A percentile compares a stretch with the other conserved stretches of the same genome.
Conservation (phyloP, 805 yeast species). For the Spathaspora sp. region DNA sequence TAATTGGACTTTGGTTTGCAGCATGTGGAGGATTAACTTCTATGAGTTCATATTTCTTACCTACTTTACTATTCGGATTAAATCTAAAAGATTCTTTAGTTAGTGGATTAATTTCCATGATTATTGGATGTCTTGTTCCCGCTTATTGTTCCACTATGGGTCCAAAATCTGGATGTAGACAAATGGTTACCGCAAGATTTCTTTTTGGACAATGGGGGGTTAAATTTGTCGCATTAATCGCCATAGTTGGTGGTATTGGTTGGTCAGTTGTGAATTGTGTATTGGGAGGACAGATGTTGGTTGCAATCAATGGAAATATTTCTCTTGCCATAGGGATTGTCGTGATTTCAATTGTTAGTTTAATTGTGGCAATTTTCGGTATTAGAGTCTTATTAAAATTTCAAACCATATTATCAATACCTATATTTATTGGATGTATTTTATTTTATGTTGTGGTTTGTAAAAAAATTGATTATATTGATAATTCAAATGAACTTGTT, state of each 20-base stretch:
- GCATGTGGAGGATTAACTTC: constrained; percentile 38
- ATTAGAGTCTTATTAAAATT: constrained; percentile 26
- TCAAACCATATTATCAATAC: constrained; percentile 26
- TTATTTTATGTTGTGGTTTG: constrained; percentile 30
- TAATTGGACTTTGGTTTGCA: constrained; percentile 35
- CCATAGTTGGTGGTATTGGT: constrained; percentile 31
- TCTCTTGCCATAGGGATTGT: constrained; percentile 30
- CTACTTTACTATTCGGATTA: constrained; percentile 26
- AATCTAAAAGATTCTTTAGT: constrained; percentile 23
- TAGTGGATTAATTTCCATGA: constrained; percentile 26
- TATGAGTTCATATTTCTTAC: constrained; percentile 34
- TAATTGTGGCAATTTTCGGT: constrained; percentile 30
- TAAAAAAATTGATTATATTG: constrained; percentile 16
- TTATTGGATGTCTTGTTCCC: constrained; percentile 33
- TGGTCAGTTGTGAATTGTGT: constrained; percentile 39
- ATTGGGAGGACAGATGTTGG: constrained; percentile 32
- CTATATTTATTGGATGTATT: constrained; percentile 25
- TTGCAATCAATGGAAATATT: constrained; percentile 19
- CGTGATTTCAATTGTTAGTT: constrained; percentile 21
- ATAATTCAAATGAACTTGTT: constrained; percentile 18
- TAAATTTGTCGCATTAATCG: constrained; percentile 24
- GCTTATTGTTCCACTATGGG: constrained; percentile 39
- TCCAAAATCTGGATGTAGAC: constrained; percentile 35
- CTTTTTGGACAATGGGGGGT: constrained; percentile 36
- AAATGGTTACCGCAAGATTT: constrained; percentile 34